phyloP scores from a whole-genome alignment of 2,329 filamentous ascomycete genomes.

The Fusarium xyrophilum region DNA sequence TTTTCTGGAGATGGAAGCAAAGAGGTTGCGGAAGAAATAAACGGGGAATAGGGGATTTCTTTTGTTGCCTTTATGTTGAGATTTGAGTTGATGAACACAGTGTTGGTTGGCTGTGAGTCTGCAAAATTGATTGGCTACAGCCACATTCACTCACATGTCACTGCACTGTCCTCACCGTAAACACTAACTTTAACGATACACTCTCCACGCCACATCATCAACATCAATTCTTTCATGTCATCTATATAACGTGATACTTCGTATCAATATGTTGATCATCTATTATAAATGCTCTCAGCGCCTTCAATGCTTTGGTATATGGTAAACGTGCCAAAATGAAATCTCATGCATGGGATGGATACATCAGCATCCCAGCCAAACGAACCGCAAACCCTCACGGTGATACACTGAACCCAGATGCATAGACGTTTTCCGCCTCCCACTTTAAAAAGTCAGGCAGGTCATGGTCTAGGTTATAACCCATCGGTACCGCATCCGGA shows the following conservation, averaged over 20 bases:
- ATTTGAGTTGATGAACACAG: constrained; percentile 6
- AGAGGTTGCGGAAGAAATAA: not conserved
- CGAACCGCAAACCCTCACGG: constrained; percentile 14
- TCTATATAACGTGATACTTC: constrained; percentile 27
- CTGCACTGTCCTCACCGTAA: not conserved
- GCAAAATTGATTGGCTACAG: constrained; percentile 8
- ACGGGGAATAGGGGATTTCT: not conserved
- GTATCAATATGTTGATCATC: constrained; percentile 15
- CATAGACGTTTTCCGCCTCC: constrained; percentile 60
- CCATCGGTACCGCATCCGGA: constrained; percentile 58
- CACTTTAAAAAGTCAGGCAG: constrained; percentile 65
- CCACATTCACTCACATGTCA: not conserved
- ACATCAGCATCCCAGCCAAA: constrained; percentile 1
- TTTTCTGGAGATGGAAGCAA: not conserved
- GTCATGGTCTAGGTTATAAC: constrained; percentile 66
- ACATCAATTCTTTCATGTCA: constrained; percentile 10
- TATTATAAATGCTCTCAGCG: constrained; percentile 23
- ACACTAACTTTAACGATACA: not conserved
- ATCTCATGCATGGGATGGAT: constrained; percentile 13
- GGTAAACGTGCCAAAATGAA: constrained; percentile 2
- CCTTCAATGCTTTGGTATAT: constrained; percentile 27
- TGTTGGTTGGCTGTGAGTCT: constrained; percentile 1
- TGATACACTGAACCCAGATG: constrained; percentile 38
- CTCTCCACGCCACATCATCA: not conserved
- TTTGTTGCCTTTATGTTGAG: not conserved